phyloP scores from a whole-genome alignment of 2,329 filamentous ascomycete genomes.

The Aspergillus fumigatus region DNA sequence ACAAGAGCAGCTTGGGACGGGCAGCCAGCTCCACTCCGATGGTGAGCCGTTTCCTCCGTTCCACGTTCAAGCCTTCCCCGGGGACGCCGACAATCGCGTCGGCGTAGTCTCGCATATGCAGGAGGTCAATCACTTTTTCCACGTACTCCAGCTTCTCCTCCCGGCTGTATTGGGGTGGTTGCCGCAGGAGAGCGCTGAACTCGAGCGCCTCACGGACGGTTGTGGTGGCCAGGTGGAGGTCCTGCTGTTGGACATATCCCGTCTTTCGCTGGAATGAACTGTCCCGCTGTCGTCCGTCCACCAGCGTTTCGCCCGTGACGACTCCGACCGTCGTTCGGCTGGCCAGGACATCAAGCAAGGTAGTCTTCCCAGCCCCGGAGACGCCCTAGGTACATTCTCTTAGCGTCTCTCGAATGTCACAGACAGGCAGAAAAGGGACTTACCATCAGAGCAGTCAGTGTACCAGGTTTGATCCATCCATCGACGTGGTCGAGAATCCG shows the following conservation, averaged over 20 bases:
- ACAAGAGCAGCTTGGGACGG: slow-evolving; percentile 78
- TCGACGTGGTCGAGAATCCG: slow-evolving; percentile 76
- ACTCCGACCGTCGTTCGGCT: slow-evolving; percentile 79
- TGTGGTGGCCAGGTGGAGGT: slow-evolving; percentile 73
- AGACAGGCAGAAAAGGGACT: slow-evolving; percentile 10
- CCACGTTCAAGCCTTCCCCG: slow-evolving; percentile 65
- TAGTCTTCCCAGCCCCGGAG: slow-evolving; percentile 84
- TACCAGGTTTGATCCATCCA: slow-evolving; percentile 87
- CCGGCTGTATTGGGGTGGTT: slow-evolving; percentile 63
- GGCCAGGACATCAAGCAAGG: slow-evolving; percentile 76
- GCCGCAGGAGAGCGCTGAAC: slow-evolving; percentile 76
- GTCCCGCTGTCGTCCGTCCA: slow-evolving; percentile 66
- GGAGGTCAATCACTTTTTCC: slow-evolving; percentile 76
- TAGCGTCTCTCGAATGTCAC: slow-evolving; percentile 6
- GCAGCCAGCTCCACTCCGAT: slow-evolving; percentile 92
- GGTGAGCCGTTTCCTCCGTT: slow-evolving; percentile 67
- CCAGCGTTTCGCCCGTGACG: slow-evolving; percentile 75
- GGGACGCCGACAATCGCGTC: slow-evolving; percentile 84
- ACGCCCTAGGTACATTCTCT: slow-evolving; percentile 49
- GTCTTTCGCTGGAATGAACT: slow-evolving; percentile 23
- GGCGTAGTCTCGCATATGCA: slow-evolving; percentile 83
- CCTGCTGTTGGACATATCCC: slow-evolving; percentile 57
- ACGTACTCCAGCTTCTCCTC: slow-evolving; percentile 79
- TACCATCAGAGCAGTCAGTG: slow-evolving; percentile 76
- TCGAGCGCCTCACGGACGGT: slow-evolving; percentile 80